Conservation (phyloP, 495 filamentous ascomycete species). For the Podospora pseudopauciseta region DNA sequence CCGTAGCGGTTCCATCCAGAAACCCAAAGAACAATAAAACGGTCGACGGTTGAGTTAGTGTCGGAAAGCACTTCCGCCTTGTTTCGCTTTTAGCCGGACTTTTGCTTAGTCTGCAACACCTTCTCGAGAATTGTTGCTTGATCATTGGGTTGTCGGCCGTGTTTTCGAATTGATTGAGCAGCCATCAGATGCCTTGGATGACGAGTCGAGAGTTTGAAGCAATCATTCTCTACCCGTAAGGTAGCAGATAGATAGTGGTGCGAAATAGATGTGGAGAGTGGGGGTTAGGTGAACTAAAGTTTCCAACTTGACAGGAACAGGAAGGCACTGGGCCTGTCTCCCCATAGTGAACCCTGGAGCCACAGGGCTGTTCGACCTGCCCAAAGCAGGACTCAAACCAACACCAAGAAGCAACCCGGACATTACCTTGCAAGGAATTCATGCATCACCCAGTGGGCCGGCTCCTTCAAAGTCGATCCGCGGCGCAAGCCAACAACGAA, state of each 20-base stretch:
- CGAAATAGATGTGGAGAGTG: background rate
- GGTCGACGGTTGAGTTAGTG: background rate
- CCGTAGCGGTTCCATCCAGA: no score
- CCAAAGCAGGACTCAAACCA: background rate
- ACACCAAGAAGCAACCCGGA: background rate
- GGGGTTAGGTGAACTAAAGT: background rate
- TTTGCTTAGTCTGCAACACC: background rate
- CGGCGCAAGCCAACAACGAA: background rate
- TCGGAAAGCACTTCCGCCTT: background rate
- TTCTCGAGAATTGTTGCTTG: background rate
- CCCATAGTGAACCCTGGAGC: background rate
- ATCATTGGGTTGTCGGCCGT: background rate
- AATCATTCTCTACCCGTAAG: background rate
- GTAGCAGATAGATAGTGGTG: background rate
- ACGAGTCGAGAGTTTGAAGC: background rate
- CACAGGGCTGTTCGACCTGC: background rate
- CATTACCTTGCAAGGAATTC: conserved; percentile 3
- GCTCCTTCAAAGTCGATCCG: background rate
- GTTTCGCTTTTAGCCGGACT: background rate
- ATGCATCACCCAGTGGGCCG: conserved; percentile 1
- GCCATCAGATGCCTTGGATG: background rate
- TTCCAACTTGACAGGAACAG: background rate
- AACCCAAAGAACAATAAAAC: no score
- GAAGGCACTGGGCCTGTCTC: background rate
- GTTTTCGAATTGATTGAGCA: background rate